Evolutionary conservation across 495 filamentous ascomycete genomes (phyloP), one percentile per base, ranked within the genome.

Genomic region (Xanthoparmelia taractica): DNA sequence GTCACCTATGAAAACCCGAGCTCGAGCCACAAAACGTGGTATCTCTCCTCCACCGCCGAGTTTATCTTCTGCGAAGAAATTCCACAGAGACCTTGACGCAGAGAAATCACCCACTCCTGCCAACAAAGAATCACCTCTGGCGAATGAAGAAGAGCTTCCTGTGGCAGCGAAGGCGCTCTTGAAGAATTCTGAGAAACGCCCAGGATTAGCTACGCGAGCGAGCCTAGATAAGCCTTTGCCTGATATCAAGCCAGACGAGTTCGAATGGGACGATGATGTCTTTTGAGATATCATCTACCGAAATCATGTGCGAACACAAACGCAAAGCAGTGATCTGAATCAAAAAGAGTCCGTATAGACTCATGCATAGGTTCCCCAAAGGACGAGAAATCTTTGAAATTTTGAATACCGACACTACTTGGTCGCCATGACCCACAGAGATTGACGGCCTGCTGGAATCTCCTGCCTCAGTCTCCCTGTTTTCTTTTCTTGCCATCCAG

Each of bases 241-340:
- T 10, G 60, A 59, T 8, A 65, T 66, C 17, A 60, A 67, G 59
- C 47, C 60, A 8, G 64, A 77, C 63, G 66, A 74, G 25, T 81
- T 74, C 41, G 68, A 73, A 23, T 82, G 79, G 79, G 74, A 73
- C 0, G 77, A 78, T 47, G 79, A 80, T 67, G 73, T 80, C 17
- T 81, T 81, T 59, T 81, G 37, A 43, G 15, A 52, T 23, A 47
- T 27, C n/a, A 20, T 37, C 17, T 31, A n/a, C n/a, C n/a, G n/a
- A n/a, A n/a, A n/a, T n/a, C n/a, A n/a, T n/a, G n/a, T n/a, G n/a
- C n/a, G n/a, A n/a, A n/a, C n/a, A n/a, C n/a, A n/a, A n/a, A n/a
- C n/a, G n/a, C n/a, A n/a, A n/a, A n/a, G n/a, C n/a, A n/a, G 4
- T 4, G 17, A 13, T 8, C 4, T 7, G 1, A 1, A 8, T 52